Evolutionary conservation across 257 asterid genomes (phyloP), one percentile per base, ranked within the genome.

Genomic region (Nicotiana otophora): DNA sequence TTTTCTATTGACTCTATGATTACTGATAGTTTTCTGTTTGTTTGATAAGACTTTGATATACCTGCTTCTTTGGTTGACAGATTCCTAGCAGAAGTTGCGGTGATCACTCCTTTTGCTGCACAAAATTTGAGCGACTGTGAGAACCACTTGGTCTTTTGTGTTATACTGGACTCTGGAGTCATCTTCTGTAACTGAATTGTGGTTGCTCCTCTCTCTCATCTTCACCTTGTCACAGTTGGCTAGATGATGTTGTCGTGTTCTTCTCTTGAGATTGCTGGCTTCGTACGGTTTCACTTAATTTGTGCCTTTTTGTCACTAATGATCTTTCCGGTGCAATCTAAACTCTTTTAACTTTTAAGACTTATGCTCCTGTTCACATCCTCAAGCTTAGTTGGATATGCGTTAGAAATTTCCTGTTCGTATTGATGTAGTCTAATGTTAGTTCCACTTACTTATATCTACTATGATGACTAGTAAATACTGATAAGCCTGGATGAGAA

Each of bases 1-100:
- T 14, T 74, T 7, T 23, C 62, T 74, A 74, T 48, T 3, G 14
- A 46, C 79, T 74, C 3, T 14, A 23, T 74, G 61, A 8, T 72
- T 74, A 23, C 51, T 74, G 60, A 14, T 23, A 48, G 61, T 48
- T 23, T 33, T 23, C 39, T 23, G 17, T 53, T 74, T 26, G 23
- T 46, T 46, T 48, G 15, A 36, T 74, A 10, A 33, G 39, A 14
- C 79, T 14, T 74, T 48, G 62, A 74, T 23, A 23, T 31, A 7
- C 62, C 14, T 5, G n/a, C 34, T 46, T 74, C 79, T 48, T 74
- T 74, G 79, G 79, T 23, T 74, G 61, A 74, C 62, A 74, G 79
- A 48, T 48, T 23, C 23, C 79, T 14, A 12, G 62, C 23, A 1
- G 62, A 74, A 74, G 62, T 74, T 23, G 62, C 9, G 16, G 0